Evolutionary conservation across 1,284 basidiomycete species (phyloP).

Genomic region (Ustilago bromivora): DNA sequence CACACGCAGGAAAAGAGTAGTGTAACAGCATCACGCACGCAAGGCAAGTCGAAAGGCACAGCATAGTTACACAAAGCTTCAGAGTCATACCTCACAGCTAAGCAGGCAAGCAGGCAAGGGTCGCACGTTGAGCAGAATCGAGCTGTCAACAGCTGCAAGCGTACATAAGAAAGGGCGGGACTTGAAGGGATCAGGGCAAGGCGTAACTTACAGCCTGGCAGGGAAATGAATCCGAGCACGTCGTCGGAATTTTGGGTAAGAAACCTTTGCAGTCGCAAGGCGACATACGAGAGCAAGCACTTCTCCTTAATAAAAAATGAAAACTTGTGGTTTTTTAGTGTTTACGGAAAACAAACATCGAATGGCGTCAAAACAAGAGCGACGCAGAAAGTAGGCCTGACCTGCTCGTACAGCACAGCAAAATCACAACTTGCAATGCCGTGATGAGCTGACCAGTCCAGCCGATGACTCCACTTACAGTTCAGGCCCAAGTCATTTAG

Average conservation of each 20-base stretch:
- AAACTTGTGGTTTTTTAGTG: background rate
- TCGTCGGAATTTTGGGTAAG: conserved; percentile 3
- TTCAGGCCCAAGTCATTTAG: no score
- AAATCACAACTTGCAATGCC: background rate
- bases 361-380: conserved; percentile 2
- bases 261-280: background rate
- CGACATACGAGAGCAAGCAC: conserved; percentile 1
- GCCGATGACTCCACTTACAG: background rate
- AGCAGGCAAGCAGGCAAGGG: conserved; percentile 9
- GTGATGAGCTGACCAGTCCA: background rate
- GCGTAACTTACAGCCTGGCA: background rate
- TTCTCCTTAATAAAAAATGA: background rate
- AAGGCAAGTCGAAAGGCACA: background rate
- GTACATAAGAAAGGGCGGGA: conserved; percentile 8
- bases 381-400: background rate
- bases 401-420: background rate
- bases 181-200: background rate
- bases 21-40: conserved; percentile 4
- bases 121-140: conserved; percentile 35
- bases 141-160: conserved; percentile 37
- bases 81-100: background rate
- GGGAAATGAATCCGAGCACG: background rate
- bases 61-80: background rate
- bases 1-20: conserved; percentile 14
- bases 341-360: conserved; percentile 1